Conservation (phyloP, 768 basidiomycete species). For the Tylopilus balloui region DNA sequence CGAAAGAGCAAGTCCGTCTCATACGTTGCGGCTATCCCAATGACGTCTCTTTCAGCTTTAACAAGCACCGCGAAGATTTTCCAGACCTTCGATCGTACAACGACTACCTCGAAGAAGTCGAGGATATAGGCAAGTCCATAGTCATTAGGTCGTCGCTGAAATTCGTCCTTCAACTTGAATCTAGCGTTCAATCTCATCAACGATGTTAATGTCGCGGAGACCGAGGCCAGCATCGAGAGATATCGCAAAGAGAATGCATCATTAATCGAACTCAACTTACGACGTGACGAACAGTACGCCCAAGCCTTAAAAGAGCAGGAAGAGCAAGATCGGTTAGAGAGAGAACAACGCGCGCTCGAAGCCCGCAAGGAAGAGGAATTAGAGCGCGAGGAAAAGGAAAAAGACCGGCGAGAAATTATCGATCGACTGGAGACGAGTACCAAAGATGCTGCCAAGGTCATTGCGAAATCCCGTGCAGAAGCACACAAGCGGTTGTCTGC, state of each 20-base stretch:
- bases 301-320: conserved; percentile 74
- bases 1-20: conserved; percentile 65
- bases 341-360: conserved; percentile 64
- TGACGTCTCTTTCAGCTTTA: conserved; percentile 59
- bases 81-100: conserved; percentile 75
- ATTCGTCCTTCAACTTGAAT: background rate
- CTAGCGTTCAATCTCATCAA: conserved; percentile 94
- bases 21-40: background rate
- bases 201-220: conserved; percentile 72
- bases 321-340: conserved; percentile 68
- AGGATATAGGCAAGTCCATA: conserved; percentile 68
- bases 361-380: conserved; percentile 66
- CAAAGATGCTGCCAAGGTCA: conserved; percentile 63
- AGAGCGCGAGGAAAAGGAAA: conserved; percentile 72
- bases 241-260: conserved; percentile 80
- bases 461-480: conserved; percentile 64
- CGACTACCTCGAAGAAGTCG: conserved; percentile 93
- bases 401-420: conserved; percentile 68
- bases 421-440: conserved; percentile 77
- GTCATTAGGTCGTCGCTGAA: background rate
- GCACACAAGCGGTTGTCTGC: conserved; percentile 59
- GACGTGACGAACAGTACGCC: conserved; percentile 74
- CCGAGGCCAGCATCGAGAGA: conserved; percentile 76
- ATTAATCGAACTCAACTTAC: conserved; percentile 77
- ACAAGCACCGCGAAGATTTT: conserved; percentile 92